Conservation (phyloP, 2,329 filamentous ascomycete species). For the Ceratocystis eucalypticola region DNA sequence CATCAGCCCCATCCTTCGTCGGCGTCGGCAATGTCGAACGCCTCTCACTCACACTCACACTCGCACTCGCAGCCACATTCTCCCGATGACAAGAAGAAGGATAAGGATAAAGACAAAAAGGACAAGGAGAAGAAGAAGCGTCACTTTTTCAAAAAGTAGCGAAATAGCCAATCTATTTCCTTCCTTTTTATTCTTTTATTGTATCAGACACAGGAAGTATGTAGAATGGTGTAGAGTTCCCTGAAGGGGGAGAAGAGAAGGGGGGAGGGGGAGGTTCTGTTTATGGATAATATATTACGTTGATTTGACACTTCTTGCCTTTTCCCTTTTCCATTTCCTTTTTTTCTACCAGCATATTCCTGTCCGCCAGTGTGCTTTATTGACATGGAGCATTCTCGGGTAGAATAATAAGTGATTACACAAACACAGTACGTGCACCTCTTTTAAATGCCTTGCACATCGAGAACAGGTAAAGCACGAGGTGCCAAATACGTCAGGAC, state of each 20-base stretch:
- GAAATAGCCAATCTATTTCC: background rate
- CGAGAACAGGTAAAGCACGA: background rate
- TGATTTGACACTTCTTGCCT: too few species aligned
- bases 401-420: too few species aligned
- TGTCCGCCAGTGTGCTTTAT: too few species aligned
- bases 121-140: constrained; percentile 20
- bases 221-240: too few species aligned
- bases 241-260: too few species aligned
- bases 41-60: constrained; percentile 6
- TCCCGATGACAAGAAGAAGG: constrained; percentile 13
- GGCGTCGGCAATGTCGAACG: constrained; percentile 16
- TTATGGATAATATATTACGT: too few species aligned
- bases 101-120: constrained; percentile 14
- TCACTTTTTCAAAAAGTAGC: constrained; percentile 19
- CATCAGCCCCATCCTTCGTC: constrained; percentile 16
- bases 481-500: background rate
- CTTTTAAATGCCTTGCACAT: too few species aligned
- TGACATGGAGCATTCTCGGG: too few species aligned
- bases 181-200: background rate
- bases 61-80: constrained; percentile 7
- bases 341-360: too few species aligned
- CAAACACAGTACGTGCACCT: too few species aligned
- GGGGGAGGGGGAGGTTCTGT: too few species aligned
- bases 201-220: background rate
- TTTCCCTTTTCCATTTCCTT: too few species aligned